phyloP scores from a whole-genome alignment of 768 basidiomycete species.

The Russula sp. region DNA sequence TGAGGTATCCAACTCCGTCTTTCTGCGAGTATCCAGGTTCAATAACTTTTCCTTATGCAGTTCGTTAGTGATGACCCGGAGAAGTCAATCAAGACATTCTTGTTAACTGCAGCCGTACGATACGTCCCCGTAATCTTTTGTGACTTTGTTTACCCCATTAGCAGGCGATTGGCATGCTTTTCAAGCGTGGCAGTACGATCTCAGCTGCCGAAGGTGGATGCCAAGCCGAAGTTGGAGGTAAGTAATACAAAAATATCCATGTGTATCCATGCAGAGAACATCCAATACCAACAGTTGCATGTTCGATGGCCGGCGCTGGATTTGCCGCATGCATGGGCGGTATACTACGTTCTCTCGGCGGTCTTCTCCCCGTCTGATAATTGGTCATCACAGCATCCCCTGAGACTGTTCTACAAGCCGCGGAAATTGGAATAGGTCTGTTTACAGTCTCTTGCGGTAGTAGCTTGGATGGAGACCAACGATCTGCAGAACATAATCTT shows the following conservation, averaged over 20 bases:
- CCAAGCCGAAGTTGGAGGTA: constrained; percentile 92
- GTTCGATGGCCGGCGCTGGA: constrained; percentile 93
- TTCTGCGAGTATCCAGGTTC: not conserved
- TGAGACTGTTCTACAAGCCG: constrained; percentile 82
- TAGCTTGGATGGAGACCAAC: not conserved
- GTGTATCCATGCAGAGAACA: not conserved
- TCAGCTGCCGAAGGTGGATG: constrained; percentile 95
- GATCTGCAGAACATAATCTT: constrained; percentile 66
- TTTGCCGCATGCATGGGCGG: constrained; percentile 95
- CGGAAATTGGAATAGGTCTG: constrained; percentile 86
- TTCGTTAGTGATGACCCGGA: constrained; percentile 91
- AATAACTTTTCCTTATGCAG: constrained; percentile 36
- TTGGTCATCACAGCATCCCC: constrained; percentile 54
- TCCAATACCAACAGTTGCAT: constrained; percentile 59
- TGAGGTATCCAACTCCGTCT: constrained; percentile 47
- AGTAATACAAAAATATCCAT: constrained; percentile 18
- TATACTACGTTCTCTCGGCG: constrained; percentile 34
- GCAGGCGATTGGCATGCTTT: constrained; percentile 90
- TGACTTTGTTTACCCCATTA: constrained; percentile 19
- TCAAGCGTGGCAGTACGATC: constrained; percentile 96
- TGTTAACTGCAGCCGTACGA: constrained; percentile 82
- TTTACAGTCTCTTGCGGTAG: constrained; percentile 8
- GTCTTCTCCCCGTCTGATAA: constrained; percentile 13
- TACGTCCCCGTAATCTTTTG: constrained; percentile 13
- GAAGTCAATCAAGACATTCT: constrained; percentile 82